Conservation (phyloP, 1,284 basidiomycete species). For the Apiotrichum porosum region DNA sequence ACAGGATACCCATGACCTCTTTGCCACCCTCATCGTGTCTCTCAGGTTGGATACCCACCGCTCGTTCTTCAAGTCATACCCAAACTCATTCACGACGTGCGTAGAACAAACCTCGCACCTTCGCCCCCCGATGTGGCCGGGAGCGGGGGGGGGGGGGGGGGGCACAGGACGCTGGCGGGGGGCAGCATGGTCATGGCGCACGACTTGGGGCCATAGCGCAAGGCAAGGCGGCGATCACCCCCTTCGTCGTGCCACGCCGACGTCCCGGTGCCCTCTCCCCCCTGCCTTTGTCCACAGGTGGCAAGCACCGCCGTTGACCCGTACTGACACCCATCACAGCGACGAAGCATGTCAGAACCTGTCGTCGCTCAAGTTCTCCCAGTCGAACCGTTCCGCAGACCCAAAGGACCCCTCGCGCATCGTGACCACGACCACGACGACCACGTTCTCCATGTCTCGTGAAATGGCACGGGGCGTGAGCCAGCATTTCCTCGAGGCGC, state of each 20-base stretch:
- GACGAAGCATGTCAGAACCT: conserved; percentile 94
- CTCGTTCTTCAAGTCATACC: conserved; percentile 91
- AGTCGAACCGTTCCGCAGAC: conserved; percentile 96
- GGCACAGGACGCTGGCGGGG: no score
- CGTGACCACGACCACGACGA: conserved; percentile 97
- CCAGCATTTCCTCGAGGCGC: conserved; percentile 98
- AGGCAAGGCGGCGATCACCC: no score
- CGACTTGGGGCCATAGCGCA: no score
- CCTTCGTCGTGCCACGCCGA: no score
- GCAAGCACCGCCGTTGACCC: no score
- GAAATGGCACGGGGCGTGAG: conserved; percentile 99
- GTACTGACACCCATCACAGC: conserved; percentile 49
- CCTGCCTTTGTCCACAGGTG: no score
- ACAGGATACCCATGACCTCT: conserved; percentile 97
- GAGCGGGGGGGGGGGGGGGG: no score
- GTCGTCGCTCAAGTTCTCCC: conserved; percentile 94
- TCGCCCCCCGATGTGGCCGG: no score
- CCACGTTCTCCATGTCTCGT: conserved; percentile 98
- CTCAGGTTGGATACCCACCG: conserved; percentile 83
- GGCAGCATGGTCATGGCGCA: no score
- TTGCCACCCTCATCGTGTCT: conserved; percentile 93
- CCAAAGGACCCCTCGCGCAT: conserved; percentile 94
- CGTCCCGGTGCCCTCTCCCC: no score
- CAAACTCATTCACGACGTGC: conserved; percentile 92
- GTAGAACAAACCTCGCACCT: no score